Evolutionary conservation across 805 yeast genomes (phyloP).

Genomic region (Kazachstania psychrophila): DNA sequence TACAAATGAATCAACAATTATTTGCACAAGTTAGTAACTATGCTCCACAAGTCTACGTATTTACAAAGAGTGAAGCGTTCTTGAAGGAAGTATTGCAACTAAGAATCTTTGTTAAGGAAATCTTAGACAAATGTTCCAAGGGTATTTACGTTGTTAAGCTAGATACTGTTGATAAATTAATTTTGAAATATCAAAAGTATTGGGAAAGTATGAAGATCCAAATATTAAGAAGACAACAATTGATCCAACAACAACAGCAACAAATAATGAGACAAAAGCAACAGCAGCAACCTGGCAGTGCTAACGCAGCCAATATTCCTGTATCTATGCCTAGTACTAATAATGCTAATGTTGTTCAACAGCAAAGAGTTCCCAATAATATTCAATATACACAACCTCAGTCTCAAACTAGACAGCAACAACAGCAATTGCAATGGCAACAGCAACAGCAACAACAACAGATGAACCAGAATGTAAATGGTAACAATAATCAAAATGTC

Average conservation of each 20-base stretch:
- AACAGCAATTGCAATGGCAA: constrained; percentile 22
- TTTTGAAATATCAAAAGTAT: constrained; percentile 63
- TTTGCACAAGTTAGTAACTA: constrained; percentile 64
- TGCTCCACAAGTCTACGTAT: constrained; percentile 66
- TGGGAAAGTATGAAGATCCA: constrained; percentile 67
- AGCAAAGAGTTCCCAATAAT: constrained; percentile 14
- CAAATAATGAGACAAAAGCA: constrained; percentile 20
- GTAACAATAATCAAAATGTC: background rate
- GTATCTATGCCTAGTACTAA: constrained; percentile 8
- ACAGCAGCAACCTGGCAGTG: constrained; percentile 9
- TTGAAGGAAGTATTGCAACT: constrained; percentile 69
- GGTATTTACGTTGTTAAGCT: constrained; percentile 65
- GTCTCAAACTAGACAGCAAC: constrained; percentile 13
- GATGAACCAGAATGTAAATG: constrained; percentile 1
- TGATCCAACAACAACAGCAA: constrained; percentile 32
- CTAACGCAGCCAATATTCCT: constrained; percentile 9
- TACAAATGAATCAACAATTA: constrained; percentile 41
- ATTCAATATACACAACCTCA: constrained; percentile 21
- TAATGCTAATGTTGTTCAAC: constrained; percentile 5
- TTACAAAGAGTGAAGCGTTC: constrained; percentile 67
- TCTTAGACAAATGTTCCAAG: constrained; percentile 57
- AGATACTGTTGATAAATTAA: constrained; percentile 59
- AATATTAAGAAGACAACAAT: constrained; percentile 31
- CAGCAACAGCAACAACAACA: constrained; percentile 10
- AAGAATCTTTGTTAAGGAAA: constrained; percentile 69